phyloP scores from a whole-genome alignment of 257 asterid genomes.

The Thymus mandschuricus region DNA sequence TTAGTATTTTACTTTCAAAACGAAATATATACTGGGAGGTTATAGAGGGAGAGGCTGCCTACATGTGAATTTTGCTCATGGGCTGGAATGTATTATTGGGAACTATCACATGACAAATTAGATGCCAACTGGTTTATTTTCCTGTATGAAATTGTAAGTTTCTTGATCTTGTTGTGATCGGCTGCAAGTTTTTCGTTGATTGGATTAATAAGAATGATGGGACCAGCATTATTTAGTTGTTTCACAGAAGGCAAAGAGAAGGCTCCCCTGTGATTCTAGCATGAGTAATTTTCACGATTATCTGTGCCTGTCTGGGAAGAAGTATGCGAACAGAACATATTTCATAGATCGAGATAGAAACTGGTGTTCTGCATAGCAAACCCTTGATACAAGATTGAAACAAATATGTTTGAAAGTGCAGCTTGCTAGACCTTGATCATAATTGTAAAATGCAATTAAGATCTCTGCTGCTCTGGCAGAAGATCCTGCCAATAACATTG shows the following conservation, averaged over 20 bases:
- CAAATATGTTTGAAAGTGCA: too few relatives aligned
- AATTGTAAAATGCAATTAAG: too few relatives aligned
- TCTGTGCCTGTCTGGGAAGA: not conserved
- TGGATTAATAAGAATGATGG: not conserved
- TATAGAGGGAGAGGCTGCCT: not conserved
- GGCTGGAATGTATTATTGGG: not conserved
- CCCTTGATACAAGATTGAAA: too few relatives aligned
- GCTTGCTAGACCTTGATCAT: too few relatives aligned
- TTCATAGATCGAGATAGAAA: not conserved
- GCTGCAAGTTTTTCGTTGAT: constrained; percentile 1
- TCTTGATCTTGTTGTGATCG: not conserved
- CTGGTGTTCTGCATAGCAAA: not conserved
- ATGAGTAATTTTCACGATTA: not conserved
- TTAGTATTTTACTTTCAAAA: not conserved
- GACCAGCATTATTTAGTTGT: not conserved
- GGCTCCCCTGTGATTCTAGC: not conserved
- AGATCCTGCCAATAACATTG: not conserved
- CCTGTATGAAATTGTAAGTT: not conserved
- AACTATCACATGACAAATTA: not conserved
- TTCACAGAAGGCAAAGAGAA: not conserved
- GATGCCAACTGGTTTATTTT: not conserved
- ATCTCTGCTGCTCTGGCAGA: constrained; percentile 2
- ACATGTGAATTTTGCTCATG: not conserved
- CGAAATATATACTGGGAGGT: not conserved
- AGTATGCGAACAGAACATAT: not conserved